phyloP scores from a whole-genome alignment of 495 filamentous ascomycete genomes.

The Penicillium canariense region DNA sequence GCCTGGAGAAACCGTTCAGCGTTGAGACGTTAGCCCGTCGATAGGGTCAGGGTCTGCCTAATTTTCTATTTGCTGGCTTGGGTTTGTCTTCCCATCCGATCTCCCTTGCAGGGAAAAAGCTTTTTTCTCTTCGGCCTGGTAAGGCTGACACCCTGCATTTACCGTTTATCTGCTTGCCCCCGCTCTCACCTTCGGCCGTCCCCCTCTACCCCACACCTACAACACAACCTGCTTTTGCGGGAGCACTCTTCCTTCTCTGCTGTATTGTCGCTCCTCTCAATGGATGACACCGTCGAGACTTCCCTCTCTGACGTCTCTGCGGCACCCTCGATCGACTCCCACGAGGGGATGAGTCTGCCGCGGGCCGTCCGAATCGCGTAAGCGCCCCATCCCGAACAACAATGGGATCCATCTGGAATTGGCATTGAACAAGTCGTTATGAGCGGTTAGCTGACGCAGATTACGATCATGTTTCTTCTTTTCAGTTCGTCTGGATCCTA shows the following conservation, averaged over 20 bases:
- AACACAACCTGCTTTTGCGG: not conserved
- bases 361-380: conserved; percentile 18
- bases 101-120: conserved; percentile 6
- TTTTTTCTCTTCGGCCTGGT: conserved; percentile 15
- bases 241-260: not conserved
- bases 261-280: conserved; percentile 5
- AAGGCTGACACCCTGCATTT: conserved; percentile 26
- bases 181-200: conserved; percentile 14
- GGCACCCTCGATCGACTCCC: conserved; percentile 6
- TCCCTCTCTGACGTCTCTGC: conserved; percentile 18
- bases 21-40: not conserved
- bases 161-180: conserved; percentile 22
- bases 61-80: conserved; percentile 7
- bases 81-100: conserved; percentile 5
- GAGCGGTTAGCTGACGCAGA: not conserved
- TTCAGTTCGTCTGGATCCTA: conserved; percentile 52
- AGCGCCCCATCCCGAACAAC: conserved; percentile 1
- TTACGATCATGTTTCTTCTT: not conserved
- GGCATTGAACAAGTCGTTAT: not conserved
- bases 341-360: conserved; percentile 4
- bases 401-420: not conserved
- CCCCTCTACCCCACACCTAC: conserved; percentile 27
- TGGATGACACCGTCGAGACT: conserved; percentile 16
- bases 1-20: conserved; percentile 10
- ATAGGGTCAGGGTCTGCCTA: conserved; percentile 38